Conservation (phyloP, 2,329 filamentous ascomycete genomes). For the Pseudocercospora vitis region DNA sequence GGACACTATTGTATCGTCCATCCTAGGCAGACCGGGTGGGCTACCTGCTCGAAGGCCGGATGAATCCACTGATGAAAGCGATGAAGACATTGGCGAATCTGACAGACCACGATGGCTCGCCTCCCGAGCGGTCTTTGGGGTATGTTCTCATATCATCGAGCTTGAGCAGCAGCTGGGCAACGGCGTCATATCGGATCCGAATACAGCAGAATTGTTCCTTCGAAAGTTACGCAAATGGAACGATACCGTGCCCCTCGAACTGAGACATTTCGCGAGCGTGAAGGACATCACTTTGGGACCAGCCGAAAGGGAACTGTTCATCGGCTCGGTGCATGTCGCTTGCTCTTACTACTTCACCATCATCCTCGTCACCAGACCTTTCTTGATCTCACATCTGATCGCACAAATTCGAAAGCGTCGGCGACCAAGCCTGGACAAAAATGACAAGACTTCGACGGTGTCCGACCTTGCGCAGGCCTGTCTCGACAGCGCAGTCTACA, state of each 20-base stretch:
- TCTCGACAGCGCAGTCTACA: constrained; percentile 56
- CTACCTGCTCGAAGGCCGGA: constrained; percentile 23
- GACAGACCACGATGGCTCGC: constrained; percentile 23
- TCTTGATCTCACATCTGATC: constrained; percentile 54
- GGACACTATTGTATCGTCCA: constrained; percentile 51
- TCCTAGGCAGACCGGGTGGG: constrained; percentile 49
- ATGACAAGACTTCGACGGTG: constrained; percentile 17
- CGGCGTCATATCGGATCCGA: constrained; percentile 19
- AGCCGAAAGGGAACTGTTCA: constrained; percentile 25
- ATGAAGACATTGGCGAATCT: constrained; percentile 13
- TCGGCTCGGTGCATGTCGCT: constrained; percentile 51
- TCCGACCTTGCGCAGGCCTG: constrained; percentile 53
- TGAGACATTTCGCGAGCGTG: constrained; percentile 28
- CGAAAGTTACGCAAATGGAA: constrained; percentile 26
- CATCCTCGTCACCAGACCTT: constrained; percentile 57
- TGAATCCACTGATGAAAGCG: constrained; percentile 20
- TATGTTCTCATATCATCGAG: constrained; percentile 27
- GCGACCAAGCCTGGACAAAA: constrained; percentile 22
- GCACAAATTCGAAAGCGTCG: constrained; percentile 33
- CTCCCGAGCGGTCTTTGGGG: constrained; percentile 19
- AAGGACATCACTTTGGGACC: constrained; percentile 22
- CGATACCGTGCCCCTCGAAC: constrained; percentile 21
- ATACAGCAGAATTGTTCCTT: constrained; percentile 23
- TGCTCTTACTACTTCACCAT: constrained; percentile 62
- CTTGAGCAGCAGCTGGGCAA: constrained; percentile 26